These are phyloP conservation scores for Geotrichum cucujoidarum DNA, from an alignment of 1,139 yeast species.

Conservation along the genomic window DNA sequence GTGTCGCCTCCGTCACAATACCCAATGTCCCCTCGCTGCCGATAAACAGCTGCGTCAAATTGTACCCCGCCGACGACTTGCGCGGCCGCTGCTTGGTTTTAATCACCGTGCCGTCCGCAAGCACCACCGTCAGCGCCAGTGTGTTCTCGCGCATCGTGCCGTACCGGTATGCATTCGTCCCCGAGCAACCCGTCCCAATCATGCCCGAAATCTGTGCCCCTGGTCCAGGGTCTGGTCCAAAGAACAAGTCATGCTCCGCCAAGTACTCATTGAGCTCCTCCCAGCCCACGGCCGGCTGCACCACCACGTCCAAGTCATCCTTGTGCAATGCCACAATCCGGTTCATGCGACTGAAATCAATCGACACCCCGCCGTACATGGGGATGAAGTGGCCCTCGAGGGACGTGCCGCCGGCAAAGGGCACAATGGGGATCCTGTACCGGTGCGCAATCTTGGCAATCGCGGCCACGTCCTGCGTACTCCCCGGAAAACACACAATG, in stretches of 20 bases:
- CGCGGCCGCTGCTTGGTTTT: constrained; percentile 60
- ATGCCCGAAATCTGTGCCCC: constrained; percentile 69
- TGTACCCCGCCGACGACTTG: constrained; percentile 64
- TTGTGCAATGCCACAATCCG: constrained; percentile 47
- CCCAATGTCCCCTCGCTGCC: constrained; percentile 73
- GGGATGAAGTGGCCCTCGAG: constrained; percentile 78
- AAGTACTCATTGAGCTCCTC: constrained; percentile 53
- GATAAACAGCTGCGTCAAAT: constrained; percentile 56
- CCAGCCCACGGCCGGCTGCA: constrained; percentile 70
- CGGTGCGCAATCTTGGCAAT: constrained; percentile 58
- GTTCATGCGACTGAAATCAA: constrained; percentile 53
- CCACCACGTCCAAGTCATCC: constrained; percentile 58
- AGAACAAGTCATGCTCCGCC: constrained; percentile 44
- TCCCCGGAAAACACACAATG: constrained; percentile 45
- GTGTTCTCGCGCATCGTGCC: constrained; percentile 71
- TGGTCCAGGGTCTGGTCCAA: constrained; percentile 74
- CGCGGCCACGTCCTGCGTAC: constrained; percentile 60
- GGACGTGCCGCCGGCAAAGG: constrained; percentile 76
- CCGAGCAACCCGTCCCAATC: constrained; percentile 64
- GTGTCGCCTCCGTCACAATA: constrained; percentile 62
- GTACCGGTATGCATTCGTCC: constrained; percentile 62
- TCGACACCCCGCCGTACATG: constrained; percentile 59
- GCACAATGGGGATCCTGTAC: constrained; percentile 62
- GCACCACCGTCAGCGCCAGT: constrained; percentile 51
- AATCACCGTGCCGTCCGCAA: constrained; percentile 63